Conservation (phyloP, 1,284 basidiomycete species). For the Ustilago xerochloae region DNA sequence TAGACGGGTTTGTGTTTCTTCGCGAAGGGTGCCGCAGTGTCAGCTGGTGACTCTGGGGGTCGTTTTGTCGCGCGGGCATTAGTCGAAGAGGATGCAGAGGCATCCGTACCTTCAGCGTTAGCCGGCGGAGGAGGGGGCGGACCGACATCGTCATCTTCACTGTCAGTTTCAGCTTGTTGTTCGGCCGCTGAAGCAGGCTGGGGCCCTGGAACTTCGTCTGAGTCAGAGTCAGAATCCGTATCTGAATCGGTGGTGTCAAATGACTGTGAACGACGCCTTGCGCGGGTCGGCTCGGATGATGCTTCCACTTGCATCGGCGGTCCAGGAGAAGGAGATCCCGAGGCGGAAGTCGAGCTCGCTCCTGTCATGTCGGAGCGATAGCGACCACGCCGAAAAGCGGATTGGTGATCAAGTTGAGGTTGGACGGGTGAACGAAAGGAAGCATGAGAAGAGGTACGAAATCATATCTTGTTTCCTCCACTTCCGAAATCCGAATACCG, state of each 20-base stretch:
- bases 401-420: not conserved
- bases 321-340: slow-evolving; percentile 14
- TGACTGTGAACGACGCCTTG: slow-evolving; percentile 18
- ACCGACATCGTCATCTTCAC: slow-evolving; percentile 18
- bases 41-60: not conserved
- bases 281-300: not conserved
- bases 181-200: not conserved
- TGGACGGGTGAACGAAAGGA: not conserved
- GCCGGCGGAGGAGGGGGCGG: slow-evolving; percentile 22
- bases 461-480: not conserved
- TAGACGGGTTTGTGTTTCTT: slow-evolving; percentile 33
- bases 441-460: not conserved
- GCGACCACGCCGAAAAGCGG: not conserved
- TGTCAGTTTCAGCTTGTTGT: not conserved
- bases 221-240: slow-evolving; percentile 14
- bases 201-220: slow-evolving; percentile 13
- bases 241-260: slow-evolving; percentile 30
- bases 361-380: not conserved
- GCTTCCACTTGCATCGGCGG: not conserved
- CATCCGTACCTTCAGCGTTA: not conserved
- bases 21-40: not conserved
- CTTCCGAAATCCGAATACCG: not conserved
- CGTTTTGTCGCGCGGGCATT: slow-evolving; percentile 10
- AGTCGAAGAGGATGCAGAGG: not conserved
- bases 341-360: not conserved